Evolutionary conservation across 495 filamentous ascomycete genomes (phyloP).

Genomic region (Ascodesmis nigricans): DNA sequence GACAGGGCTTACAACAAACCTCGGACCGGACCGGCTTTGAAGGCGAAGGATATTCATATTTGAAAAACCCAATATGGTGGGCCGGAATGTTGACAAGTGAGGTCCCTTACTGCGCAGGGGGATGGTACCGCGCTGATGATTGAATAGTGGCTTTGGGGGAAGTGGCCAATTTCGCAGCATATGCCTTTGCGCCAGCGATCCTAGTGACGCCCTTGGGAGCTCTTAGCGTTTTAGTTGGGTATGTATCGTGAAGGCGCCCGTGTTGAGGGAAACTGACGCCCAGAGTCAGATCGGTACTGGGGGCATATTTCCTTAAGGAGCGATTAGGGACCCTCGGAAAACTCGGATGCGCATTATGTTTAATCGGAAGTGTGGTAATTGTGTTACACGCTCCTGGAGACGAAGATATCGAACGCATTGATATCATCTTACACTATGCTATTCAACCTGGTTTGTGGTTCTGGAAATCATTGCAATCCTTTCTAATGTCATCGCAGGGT

Average conservation of each 20-base stretch:
- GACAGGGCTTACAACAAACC: constrained; percentile 69
- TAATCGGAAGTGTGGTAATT: constrained; percentile 91
- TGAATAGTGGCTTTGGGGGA: constrained; percentile 55
- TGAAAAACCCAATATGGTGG: constrained; percentile 91
- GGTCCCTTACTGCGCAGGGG: not conserved
- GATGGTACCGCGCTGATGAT: not conserved
- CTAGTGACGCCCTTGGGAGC: constrained; percentile 87
- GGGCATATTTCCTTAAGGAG: constrained; percentile 83
- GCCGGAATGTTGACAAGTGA: constrained; percentile 64
- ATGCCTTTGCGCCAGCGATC: constrained; percentile 94
- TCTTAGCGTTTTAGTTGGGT: constrained; percentile 82
- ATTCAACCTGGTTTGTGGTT: constrained; percentile 54
- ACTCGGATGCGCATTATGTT: constrained; percentile 83
- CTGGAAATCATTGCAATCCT: constrained; percentile 1
- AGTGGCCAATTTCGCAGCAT: constrained; percentile 88
- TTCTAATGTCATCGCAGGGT: constrained; percentile 33
- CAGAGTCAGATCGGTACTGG: constrained; percentile 48
- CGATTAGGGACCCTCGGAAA: constrained; percentile 72
- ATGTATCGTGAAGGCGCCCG: constrained; percentile 8
- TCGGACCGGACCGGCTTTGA: constrained; percentile 84
- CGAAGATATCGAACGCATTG: constrained; percentile 64
- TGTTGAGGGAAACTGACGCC: not conserved
- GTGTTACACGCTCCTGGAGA: constrained; percentile 93
- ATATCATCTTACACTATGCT: constrained; percentile 71
- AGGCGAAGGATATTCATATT: constrained; percentile 84